These are phyloP conservation scores for Hypocrella siamensis DNA, from an alignment of 2,329 filamentous ascomycete genomes.

Conservation along the genomic window DNA sequence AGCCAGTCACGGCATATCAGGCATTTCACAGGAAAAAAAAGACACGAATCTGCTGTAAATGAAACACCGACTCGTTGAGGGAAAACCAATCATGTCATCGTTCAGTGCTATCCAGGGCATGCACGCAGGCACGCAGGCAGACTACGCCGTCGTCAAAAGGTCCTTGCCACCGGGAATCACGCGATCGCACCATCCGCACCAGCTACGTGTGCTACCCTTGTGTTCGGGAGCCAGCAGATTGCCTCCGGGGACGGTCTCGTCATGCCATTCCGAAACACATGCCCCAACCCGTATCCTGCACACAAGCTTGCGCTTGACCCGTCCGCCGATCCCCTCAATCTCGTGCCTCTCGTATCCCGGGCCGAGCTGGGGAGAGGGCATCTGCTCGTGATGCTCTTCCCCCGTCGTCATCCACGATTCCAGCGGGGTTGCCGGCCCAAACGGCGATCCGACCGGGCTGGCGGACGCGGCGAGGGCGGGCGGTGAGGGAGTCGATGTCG, in stretches of 20 bases:
- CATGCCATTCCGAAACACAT: slow-evolving; percentile 73
- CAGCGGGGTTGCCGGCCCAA: slow-evolving; percentile 8
- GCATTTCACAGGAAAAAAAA: too few relatives aligned
- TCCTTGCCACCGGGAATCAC: slow-evolving; percentile 48
- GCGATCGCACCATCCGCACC: slow-evolving; percentile 84
- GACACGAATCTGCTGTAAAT: too few relatives aligned
- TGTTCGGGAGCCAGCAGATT: slow-evolving; percentile 57
- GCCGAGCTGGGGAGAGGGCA: slow-evolving; percentile 35
- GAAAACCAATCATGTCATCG: too few relatives aligned
- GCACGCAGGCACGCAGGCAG: too few relatives aligned
- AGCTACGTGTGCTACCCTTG: slow-evolving; percentile 53
- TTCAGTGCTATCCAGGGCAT: too few relatives aligned
- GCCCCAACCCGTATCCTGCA: slow-evolving; percentile 68
- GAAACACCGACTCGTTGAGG: too few relatives aligned
- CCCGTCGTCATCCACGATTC: slow-evolving; percentile 13
- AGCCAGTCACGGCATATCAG: too few relatives aligned
- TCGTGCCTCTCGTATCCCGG: slow-evolving; percentile 75
- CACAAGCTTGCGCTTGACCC: slow-evolving; percentile 78
- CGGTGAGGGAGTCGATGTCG: slow-evolving; percentile 7
- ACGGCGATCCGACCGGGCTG: slow-evolving; percentile 5
- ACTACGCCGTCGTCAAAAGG: slow-evolving; percentile 5
- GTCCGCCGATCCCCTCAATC: slow-evolving; percentile 78
- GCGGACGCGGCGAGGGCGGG: slow-evolving; percentile 5
- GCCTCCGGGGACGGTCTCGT: slow-evolving; percentile 48
- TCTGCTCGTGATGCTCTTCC: slow-evolving; percentile 20